phyloP scores from a whole-genome alignment of 208 protist genomes.

The Tritrichomonas foetus region DNA sequence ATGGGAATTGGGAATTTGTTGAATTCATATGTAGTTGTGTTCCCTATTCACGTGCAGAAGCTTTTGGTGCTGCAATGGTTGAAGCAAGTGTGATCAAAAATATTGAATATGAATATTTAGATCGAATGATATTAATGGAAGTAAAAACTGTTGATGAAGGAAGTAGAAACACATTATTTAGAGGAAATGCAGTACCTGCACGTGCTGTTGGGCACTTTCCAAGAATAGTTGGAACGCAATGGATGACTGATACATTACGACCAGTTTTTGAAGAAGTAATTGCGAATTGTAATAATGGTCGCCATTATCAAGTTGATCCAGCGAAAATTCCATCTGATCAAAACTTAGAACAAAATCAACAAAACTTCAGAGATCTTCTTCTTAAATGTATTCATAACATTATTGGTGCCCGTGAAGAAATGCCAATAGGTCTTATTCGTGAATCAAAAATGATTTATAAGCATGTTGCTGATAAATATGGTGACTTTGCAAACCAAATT shows the following conservation, averaged over 20 bases:
- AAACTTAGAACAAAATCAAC: constrained; percentile 18
- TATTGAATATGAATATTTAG: neutral
- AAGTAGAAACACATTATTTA: neutral
- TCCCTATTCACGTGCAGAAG: constrained; percentile 22
- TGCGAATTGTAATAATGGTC: neutral
- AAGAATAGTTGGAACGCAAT: neutral
- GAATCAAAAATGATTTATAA: neutral
- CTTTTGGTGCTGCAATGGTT: neutral
- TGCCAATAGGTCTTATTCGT: neutral
- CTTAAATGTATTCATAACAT: neutral
- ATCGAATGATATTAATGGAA: neutral
- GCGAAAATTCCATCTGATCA: neutral
- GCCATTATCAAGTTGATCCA: neutral
- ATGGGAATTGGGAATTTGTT: neutral
- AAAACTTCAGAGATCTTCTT: neutral
- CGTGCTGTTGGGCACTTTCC: constrained; percentile 14
- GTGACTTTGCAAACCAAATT: neutral
- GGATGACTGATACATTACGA: neutral
- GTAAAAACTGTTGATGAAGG: neutral
- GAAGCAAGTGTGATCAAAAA: neutral
- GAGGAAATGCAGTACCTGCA: constrained; percentile 20
- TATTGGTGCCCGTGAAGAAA: neutral
- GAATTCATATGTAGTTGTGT: neutral
- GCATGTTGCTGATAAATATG: neutral
- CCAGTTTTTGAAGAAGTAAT: neutral